Evolutionary conservation across 257 asterid genomes (phyloP).

Genomic region (Solanum medicagineum): DNA sequence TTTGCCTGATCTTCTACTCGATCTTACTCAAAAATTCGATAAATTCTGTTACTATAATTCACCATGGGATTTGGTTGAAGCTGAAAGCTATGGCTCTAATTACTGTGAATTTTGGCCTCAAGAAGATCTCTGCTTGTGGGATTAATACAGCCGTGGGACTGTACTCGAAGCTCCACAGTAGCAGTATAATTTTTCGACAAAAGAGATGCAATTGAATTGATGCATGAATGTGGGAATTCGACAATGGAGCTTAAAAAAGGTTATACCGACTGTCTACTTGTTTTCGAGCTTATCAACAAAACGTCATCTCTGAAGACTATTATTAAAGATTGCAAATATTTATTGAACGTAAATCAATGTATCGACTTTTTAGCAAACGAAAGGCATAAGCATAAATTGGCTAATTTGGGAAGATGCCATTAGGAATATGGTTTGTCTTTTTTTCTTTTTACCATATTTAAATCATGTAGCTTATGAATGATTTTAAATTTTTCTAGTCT

Average conservation of each 20-base stretch:
- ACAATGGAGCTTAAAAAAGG: not conserved
- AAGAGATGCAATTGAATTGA: not conserved
- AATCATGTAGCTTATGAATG: no score
- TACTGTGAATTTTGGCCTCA: constrained; percentile 11
- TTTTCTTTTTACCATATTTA: not conserved
- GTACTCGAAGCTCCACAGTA: not conserved
- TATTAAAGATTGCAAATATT: not conserved
- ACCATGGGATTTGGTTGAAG: constrained; percentile 2
- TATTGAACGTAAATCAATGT: not conserved
- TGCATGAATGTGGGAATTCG: not conserved
- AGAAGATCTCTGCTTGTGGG: constrained; percentile 13
- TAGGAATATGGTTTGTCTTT: not conserved
- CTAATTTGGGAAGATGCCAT: not conserved
- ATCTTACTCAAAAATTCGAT: constrained; percentile 7
- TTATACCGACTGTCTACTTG: not conserved
- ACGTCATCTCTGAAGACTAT: not conserved
- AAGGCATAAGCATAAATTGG: not conserved
- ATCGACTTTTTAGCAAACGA: not conserved
- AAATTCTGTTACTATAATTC: not conserved
- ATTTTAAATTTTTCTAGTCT: not conserved
- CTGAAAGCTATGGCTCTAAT: not conserved
- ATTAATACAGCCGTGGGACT: not conserved
- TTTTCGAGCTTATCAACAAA: not conserved
- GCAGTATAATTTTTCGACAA: not conserved
- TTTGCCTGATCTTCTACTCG: constrained; percentile 43